These are phyloP conservation scores for Micromonas commoda DNA, from an alignment of 139 green algal genomes.

Conservation along the genomic window DNA sequence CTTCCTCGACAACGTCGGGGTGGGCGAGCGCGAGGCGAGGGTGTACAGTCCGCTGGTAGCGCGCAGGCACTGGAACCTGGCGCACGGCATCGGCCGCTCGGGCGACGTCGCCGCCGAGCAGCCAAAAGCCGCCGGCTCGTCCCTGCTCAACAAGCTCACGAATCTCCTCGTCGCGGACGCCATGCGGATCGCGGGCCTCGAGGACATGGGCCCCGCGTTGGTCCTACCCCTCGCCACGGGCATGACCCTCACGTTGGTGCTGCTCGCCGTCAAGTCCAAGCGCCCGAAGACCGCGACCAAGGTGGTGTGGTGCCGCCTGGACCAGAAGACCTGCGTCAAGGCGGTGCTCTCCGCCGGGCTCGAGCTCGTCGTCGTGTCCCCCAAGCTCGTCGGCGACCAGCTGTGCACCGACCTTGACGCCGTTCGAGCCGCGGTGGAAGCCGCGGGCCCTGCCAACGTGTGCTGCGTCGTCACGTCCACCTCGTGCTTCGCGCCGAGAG, in stretches of 20 bases:
- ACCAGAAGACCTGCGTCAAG: conserved; percentile 99
- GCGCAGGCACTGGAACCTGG: conserved; percentile 63
- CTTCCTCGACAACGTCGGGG: conserved; percentile 80
- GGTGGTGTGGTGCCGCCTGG: conserved; percentile 88
- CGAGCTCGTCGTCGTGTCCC: conserved; percentile 52
- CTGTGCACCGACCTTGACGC: conserved; percentile 73
- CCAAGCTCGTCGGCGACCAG: conserved; percentile 40
- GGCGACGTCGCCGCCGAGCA: conserved; percentile 90
- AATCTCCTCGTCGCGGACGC: conserved; percentile 69
- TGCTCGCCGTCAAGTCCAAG: conserved; percentile 52
- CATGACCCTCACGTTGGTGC: conserved; percentile 74
- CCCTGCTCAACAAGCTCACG: conserved; percentile 67
- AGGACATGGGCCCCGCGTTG: conserved; percentile 50
- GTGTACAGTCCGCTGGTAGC: conserved; percentile 70
- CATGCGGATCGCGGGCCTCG: conserved; percentile 37
- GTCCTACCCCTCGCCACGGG: conserved; percentile 87
- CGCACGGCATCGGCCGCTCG: conserved; percentile 85
- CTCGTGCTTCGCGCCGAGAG: conserved; percentile 88
- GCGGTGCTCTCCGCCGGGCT: conserved; percentile 64
- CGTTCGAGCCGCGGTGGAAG: conserved; percentile 41
- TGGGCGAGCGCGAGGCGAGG: conserved; percentile 87
- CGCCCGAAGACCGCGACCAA: conserved; percentile 5
- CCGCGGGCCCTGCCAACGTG: conserved; percentile 36
- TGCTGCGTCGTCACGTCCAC: conserved; percentile 73
- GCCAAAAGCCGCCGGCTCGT: conserved; percentile 84